Percentiles rank a stretch among this genome's conserved stretches.
phyloP scores from a whole-genome alignment of 2,329 filamentous ascomycete genomes.

The Trichoderma polysporum region DNA sequence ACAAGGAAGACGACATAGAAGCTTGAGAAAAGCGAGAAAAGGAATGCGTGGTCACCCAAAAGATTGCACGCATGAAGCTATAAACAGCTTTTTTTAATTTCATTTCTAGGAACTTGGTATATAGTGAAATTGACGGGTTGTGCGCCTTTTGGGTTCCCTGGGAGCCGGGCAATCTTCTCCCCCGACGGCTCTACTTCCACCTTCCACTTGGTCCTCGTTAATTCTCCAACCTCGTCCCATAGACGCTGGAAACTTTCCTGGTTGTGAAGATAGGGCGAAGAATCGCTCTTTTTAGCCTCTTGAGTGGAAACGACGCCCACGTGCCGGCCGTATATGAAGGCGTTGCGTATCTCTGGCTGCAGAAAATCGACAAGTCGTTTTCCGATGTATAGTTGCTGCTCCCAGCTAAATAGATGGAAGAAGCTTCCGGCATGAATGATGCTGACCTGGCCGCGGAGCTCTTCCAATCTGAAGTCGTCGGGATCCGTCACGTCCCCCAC shows the following conservation, averaged over 20 bases:
- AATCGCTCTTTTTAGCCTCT: slow-evolving; percentile 24
- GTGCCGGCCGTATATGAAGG: slow-evolving; percentile 53
- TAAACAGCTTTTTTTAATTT: slow-evolving; percentile 17
- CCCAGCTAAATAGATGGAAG: slow-evolving; percentile 51
- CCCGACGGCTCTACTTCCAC: slow-evolving; percentile 41
- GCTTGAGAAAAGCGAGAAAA: not conserved
- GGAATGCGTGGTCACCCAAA: not conserved
- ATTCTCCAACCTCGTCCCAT: slow-evolving; percentile 53
- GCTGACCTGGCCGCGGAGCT: slow-evolving; percentile 42
- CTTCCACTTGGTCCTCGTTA: slow-evolving; percentile 51
- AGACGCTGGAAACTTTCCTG: slow-evolving; percentile 50
- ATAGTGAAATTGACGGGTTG: slow-evolving; percentile 37
- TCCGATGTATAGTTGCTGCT: slow-evolving; percentile 46
- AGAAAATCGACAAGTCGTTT: slow-evolving; percentile 47
- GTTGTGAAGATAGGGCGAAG: slow-evolving; percentile 48
- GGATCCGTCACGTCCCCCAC: slow-evolving; percentile 50
- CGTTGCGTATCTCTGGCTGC: slow-evolving; percentile 43
- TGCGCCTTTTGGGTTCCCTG: slow-evolving; percentile 29
- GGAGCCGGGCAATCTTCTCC: slow-evolving; percentile 27
- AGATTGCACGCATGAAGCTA: not conserved
- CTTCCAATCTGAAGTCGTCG: slow-evolving; percentile 36
- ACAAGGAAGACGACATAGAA: not conserved
- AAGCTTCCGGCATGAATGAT: slow-evolving; percentile 51
- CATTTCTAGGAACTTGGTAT: slow-evolving; percentile 35
- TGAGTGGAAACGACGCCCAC: slow-evolving; percentile 41